phyloP scores from a whole-genome alignment of 208 protist genomes.

The Trypanosoma platydactyli region DNA sequence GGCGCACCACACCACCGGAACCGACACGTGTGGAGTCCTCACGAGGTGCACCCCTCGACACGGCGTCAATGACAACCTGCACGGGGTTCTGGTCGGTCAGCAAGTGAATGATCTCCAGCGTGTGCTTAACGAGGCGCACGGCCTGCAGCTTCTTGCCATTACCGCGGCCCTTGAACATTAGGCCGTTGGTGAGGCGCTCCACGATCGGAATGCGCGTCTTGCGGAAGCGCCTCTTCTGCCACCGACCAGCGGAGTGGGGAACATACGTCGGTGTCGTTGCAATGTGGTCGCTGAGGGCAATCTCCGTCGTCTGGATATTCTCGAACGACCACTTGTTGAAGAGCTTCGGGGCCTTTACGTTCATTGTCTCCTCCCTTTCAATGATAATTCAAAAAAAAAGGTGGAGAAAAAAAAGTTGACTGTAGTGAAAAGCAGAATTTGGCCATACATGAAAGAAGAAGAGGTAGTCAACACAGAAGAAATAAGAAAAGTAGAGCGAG shows the following conservation, averaged over 20 bases:
- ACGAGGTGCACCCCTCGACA: slow-evolving; percentile 98
- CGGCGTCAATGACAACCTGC: slow-evolving; percentile 98
- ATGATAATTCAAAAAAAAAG: not conserved
- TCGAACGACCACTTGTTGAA: slow-evolving; percentile 93
- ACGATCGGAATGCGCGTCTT: slow-evolving; percentile 97
- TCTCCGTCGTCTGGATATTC: slow-evolving; percentile 77
- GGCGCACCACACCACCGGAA: slow-evolving; percentile 98
- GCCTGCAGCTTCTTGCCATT: slow-evolving; percentile 99
- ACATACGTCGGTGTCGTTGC: slow-evolving; percentile 95
- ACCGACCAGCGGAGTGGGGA: slow-evolving; percentile 99
- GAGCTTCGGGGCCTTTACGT: slow-evolving; percentile 78
- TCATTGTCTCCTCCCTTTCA: slow-evolving; percentile 38
- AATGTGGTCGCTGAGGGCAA: slow-evolving; percentile 98
- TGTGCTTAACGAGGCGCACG: slow-evolving; percentile 98
- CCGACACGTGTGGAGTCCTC: slow-evolving; percentile 99
- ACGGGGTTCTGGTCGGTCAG: slow-evolving; percentile 99
- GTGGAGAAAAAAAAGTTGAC: slow-evolving; percentile 20
- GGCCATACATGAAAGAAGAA: slow-evolving; percentile 3
- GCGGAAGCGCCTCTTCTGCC: slow-evolving; percentile 98
- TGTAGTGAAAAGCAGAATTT: slow-evolving; percentile 7
- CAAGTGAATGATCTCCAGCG: slow-evolving; percentile 99
- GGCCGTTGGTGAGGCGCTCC: slow-evolving; percentile 95
- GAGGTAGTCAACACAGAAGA: not conserved
- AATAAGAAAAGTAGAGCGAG: no score
- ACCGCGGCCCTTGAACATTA: slow-evolving; percentile 99